phyloP scores from a whole-genome alignment of 2,329 filamentous ascomycete species.

The Nemania bipapillata region DNA sequence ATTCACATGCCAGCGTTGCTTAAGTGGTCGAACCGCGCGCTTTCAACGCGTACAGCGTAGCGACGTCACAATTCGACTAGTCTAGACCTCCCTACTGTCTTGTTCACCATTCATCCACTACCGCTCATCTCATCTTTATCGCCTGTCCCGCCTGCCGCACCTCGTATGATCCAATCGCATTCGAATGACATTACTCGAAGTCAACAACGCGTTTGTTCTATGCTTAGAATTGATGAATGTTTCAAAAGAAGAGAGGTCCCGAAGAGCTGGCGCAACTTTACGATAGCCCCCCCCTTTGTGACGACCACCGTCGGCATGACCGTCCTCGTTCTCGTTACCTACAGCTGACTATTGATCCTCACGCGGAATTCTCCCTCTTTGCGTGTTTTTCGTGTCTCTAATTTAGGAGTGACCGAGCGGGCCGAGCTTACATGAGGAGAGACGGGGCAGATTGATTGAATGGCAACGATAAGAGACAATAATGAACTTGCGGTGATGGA shows the following conservation, averaged over 20 bases:
- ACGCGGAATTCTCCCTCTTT: neutral
- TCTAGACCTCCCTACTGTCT: neutral
- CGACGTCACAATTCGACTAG: slow-evolving; percentile 31
- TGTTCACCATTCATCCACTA: neutral
- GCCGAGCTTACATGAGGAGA: neutral
- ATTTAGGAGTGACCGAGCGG: neutral
- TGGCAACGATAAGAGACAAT: slow-evolving; percentile 41
- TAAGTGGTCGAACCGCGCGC: slow-evolving; percentile 31
- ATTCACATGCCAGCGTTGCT: slow-evolving; percentile 19
- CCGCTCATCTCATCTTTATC: neutral
- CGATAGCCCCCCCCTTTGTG: slow-evolving; percentile 1
- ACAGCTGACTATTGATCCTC: neutral
- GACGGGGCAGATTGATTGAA: slow-evolving; percentile 24
- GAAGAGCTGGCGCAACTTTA: slow-evolving; percentile 16
- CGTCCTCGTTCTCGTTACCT: neutral
- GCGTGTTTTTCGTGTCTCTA: neutral
- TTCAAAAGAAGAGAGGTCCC: slow-evolving; percentile 12
- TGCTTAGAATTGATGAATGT: slow-evolving; percentile 4
- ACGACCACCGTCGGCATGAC: neutral
- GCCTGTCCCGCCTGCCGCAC: no score
- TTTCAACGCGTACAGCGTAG: slow-evolving; percentile 16
- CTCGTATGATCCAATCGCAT: slow-evolving; percentile 19
- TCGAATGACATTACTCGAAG: neutral
- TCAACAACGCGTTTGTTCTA: neutral
- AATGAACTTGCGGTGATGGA: slow-evolving; percentile 49